Base-by-base conservation (phyloP, 2,329 filamentous ascomycete genomes). In the Blumeriella jaapii region DNA sequence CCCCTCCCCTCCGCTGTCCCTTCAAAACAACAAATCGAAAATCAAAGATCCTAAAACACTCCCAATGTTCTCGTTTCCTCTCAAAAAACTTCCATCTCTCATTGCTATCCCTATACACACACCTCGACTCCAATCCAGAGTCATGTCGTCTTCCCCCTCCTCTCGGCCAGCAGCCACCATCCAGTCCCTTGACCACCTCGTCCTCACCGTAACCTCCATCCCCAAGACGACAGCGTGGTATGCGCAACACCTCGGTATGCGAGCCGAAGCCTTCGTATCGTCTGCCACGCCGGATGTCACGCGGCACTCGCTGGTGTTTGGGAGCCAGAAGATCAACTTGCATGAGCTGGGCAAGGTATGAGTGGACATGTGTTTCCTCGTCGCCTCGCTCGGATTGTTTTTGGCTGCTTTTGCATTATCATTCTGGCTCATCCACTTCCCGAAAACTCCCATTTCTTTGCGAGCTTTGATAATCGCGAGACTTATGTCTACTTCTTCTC, bases 301-400 rank as follows among this genome's bases (percentile, higher is more conserved):
- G 15, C 64, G 72, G 9, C 63, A 69, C 39, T 69, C 71, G 0
- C 59, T 78, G 11, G 55, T 61, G 4, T 78, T 77, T 45, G 74
- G 71, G 20, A 49, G 44, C 1, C 69, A 74, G 41, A 78, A 78
- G 54, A 69, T 78, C 38, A 78, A 78, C 40, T 61, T 78, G 2
- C 73, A 78, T 47, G 60, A 71, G 43, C 56, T 59, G 8, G 71
- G 71, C 5, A 63, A 61, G 10, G 51, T 53, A 36, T 10, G 12
- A 12, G 8, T 10, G 15, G 6, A n/a, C n/a, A 3, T 10, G 17
- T 6, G 29, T 19, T 11, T n/a, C 11, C 8, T 9, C 12, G 6
- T 7, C 8, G 5, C 4, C 5, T 11, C 29, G 13, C 17, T 25
- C 15, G n/a, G n/a, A n/a, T 8, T n/a, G 17, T 31, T 17, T 9